Percentiles rank a stretch among this genome's conserved stretches.
These are phyloP conservation scores for Lantana camara DNA, from an alignment of 257 asterid genomes.

Conservation along the genomic window DNA sequence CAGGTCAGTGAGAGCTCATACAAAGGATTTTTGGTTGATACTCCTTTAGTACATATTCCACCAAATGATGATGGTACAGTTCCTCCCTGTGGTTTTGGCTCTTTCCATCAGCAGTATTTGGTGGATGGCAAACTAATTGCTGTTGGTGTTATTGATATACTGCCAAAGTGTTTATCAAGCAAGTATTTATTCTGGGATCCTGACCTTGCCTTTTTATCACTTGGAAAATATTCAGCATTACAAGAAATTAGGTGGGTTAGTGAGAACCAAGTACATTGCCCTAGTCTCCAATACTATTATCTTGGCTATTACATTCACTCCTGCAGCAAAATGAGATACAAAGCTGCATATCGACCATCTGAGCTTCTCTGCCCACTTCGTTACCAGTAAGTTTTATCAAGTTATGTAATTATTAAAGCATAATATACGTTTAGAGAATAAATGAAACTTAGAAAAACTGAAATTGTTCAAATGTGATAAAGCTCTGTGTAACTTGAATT, in stretches of 20 bases:
- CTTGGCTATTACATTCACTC: constrained; percentile 98
- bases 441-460: background rate
- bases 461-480: constrained; percentile 1
- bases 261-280: constrained; percentile 74
- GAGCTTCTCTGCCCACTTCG: constrained; percentile 98
- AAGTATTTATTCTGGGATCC: constrained; percentile 99
- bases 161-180: constrained; percentile 93
- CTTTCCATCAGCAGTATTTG: constrained; percentile 97
- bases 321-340: constrained; percentile 96
- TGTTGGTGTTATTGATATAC: constrained; percentile 92
- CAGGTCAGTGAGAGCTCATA: constrained; percentile 81
- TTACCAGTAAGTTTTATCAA: constrained; percentile 64
- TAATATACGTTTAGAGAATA: background rate
- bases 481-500: constrained; percentile 18
- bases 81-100: constrained; percentile 92
- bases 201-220: constrained; percentile 79
- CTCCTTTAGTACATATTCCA: constrained; percentile 73
- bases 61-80: constrained; percentile 54
- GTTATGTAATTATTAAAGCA: constrained; percentile 20
- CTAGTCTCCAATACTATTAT: constrained; percentile 91
- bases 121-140: constrained; percentile 90
- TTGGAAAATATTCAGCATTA: constrained; percentile 89
- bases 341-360: constrained; percentile 91
- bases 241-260: constrained; percentile 83
- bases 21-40: constrained; percentile 82